Conservation (phyloP, 2,329 filamentous ascomycete genomes). For the Bipolaris sorokiniana region DNA sequence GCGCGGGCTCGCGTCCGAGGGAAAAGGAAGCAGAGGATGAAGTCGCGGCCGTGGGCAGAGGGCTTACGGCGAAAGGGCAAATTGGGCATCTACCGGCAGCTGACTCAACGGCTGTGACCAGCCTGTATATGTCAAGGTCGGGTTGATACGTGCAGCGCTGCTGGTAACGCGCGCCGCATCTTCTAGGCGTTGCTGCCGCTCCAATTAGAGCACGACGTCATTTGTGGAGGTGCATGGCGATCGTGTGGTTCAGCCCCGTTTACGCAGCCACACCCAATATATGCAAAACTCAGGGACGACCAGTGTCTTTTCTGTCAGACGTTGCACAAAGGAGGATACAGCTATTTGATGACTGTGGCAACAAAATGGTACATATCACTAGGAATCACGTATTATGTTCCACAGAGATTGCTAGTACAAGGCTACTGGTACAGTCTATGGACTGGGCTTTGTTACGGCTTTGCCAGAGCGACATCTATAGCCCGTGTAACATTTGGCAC, state of each 20-base stretch:
- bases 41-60: conserved; percentile 38
- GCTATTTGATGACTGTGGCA: neutral
- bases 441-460: neutral
- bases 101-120: conserved; percentile 17
- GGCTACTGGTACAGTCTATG: neutral
- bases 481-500: conserved; percentile 27
- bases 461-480: conserved; percentile 15
- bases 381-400: too few relatives aligned
- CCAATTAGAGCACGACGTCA: conserved; percentile 23
- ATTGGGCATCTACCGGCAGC: conserved; percentile 42
- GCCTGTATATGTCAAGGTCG: conserved; percentile 11
- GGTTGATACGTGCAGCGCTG: conserved; percentile 12
- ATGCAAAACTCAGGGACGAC: neutral
- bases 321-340: neutral
- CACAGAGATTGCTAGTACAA: too few relatives aligned
- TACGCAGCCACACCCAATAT: conserved; percentile 7
- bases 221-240: conserved; percentile 14
- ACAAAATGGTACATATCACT: neutral
- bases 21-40: conserved; percentile 70
- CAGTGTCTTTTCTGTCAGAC: neutral
- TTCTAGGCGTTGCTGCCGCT: conserved; percentile 16
- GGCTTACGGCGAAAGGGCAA: conserved; percentile 40
- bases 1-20: conserved; percentile 68
- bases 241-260: conserved; percentile 9
- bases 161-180: conserved; percentile 6